These are phyloP conservation scores for Pichia sp. DNA, from an alignment of 1,139 yeast species.

Conservation along the genomic window DNA sequence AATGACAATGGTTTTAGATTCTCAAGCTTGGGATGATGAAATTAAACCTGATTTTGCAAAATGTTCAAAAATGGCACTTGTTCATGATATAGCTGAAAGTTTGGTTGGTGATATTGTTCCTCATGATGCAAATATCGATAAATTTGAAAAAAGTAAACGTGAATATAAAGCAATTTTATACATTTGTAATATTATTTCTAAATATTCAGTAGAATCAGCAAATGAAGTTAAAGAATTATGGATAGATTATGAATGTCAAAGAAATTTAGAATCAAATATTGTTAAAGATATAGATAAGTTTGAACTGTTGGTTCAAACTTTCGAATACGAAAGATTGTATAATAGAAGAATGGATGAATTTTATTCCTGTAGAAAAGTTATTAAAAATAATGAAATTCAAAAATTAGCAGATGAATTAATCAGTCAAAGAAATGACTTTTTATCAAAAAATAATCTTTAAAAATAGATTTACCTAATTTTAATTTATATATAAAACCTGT, in stretches of 20 bases:
- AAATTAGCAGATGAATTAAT: constrained; percentile 65
- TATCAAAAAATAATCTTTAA: constrained; percentile 19
- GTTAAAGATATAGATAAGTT: constrained; percentile 93
- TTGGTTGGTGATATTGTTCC: constrained; percentile 96
- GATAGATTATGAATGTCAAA: constrained; percentile 85
- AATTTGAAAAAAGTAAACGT: constrained; percentile 65
- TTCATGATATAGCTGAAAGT: constrained; percentile 93
- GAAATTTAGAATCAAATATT: constrained; percentile 76
- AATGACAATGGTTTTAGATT: constrained; percentile 66
- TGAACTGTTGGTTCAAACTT: constrained; percentile 84
- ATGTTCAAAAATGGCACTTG: constrained; percentile 81
- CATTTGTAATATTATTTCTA: constrained; percentile 52
- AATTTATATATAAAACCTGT: constrained; percentile 21
- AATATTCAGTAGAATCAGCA: constrained; percentile 61
- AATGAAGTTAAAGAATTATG: constrained; percentile 66
- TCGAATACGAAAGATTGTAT: constrained; percentile 74
- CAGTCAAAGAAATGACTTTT: constrained; percentile 47
- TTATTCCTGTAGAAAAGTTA: constrained; percentile 52
- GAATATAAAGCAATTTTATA: constrained; percentile 72
- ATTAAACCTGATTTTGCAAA: constrained; percentile 29
- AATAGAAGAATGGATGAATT: constrained; percentile 65
- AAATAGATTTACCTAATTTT: background rate
- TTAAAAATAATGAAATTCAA: constrained; percentile 68
- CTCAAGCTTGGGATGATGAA: constrained; percentile 30
- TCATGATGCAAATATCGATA: constrained; percentile 42